phyloP scores from a whole-genome alignment of 495 filamentous ascomycete genomes.

The Aspergillus wentii region DNA sequence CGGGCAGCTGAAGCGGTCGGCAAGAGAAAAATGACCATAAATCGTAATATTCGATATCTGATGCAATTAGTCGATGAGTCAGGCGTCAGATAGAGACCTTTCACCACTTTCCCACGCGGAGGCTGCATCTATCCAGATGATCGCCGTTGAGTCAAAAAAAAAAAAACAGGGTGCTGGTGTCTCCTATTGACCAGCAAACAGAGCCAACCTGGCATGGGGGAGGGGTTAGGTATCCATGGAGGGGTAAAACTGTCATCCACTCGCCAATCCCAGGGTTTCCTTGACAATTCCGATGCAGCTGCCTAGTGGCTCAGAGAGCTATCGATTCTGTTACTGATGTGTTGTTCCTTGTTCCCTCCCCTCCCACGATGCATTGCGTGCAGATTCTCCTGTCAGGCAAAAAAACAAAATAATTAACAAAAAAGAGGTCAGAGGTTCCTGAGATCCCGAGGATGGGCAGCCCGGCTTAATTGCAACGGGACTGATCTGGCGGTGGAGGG shows the following conservation, averaged over 20 bases:
- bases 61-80: too few species aligned
- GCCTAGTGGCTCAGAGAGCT: not conserved
- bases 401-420: not conserved
- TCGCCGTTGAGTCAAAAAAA: too few species aligned
- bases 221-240: too few species aligned
- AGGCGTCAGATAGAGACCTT: too few species aligned
- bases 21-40: too few species aligned
- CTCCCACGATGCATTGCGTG: constrained; percentile 4
- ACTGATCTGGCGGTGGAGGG: constrained; percentile 28
- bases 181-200: constrained; percentile 8
- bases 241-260: too few species aligned
- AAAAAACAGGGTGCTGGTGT: too few species aligned
- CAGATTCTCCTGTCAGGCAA: constrained; percentile 5
- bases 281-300: constrained; percentile 8
- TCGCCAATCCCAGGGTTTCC: constrained; percentile 12
- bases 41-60: too few species aligned
- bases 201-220: too few species aligned
- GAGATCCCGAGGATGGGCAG: constrained; percentile 2
- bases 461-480: constrained; percentile 2
- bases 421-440: not conserved
- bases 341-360: constrained; percentile 3
- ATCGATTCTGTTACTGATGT: too few species aligned
- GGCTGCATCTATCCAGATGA: too few species aligned
- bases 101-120: too few species aligned
- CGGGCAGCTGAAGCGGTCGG: constrained; percentile 8